Evolutionary conservation across 306 rosid genomes (phyloP).

Genomic region (Malus sieversii): DNA sequence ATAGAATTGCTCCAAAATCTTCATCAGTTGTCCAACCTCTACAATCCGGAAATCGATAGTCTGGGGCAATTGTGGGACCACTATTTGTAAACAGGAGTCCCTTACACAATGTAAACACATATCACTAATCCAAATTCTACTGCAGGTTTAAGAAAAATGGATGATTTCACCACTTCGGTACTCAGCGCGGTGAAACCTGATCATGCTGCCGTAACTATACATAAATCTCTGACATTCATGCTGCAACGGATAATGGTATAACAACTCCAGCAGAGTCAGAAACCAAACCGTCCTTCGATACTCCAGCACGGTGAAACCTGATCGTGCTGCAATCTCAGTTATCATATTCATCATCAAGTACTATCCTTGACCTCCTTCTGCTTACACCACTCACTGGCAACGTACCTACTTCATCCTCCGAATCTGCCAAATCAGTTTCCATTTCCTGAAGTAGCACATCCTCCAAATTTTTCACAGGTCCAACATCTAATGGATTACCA

Average conservation of each 20-base stretch:
- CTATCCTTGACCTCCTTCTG: slow-evolving; percentile 77
- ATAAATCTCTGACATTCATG: no score
- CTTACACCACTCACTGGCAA: slow-evolving; percentile 27
- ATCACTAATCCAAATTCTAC: background rate
- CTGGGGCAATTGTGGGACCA: background rate
- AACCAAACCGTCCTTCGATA: no score
- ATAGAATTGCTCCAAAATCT: no score
- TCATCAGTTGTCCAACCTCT: no score
- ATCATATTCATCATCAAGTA: slow-evolving; percentile 71
- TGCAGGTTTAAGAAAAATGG: background rate
- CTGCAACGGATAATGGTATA: no score
- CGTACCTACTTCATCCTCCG: slow-evolving; percentile 51
- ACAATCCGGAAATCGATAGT: no score
- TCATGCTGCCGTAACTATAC: background rate
- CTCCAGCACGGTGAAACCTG: no score
- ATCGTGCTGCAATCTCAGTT: slow-evolving; percentile 27
- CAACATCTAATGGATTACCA: slow-evolving; percentile 12
- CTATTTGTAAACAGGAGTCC: background rate
- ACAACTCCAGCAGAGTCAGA: no score
- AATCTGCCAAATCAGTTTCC: slow-evolving; percentile 55
- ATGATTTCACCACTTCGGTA: background rate
- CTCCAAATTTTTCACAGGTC: slow-evolving; percentile 21
- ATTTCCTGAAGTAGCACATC: slow-evolving; percentile 13
- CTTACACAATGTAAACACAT: background rate
- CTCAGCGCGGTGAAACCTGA: no score